phyloP scores from a whole-genome alignment of 805 yeast species.

The Wickerhamiella galacta region DNA sequence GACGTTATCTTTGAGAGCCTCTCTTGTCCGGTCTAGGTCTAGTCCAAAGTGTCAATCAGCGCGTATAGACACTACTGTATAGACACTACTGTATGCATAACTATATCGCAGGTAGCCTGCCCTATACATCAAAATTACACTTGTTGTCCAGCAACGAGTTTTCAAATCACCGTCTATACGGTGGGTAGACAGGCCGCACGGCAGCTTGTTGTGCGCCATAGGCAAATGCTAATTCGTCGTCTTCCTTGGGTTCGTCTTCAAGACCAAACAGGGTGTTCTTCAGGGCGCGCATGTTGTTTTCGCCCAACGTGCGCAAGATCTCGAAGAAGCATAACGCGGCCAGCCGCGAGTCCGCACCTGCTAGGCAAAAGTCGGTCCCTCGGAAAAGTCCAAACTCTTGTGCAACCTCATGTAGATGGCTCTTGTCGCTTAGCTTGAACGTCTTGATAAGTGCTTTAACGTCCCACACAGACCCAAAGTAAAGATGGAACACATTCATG shows the following conservation, averaged over 20 bases:
- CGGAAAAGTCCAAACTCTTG: conserved; percentile 27
- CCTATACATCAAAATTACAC: too few relatives aligned
- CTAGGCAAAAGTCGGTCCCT: conserved; percentile 24
- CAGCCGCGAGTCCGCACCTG: conserved; percentile 30
- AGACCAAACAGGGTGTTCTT: conserved; percentile 25
- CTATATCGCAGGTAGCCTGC: too few relatives aligned
- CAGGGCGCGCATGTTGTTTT: conserved; percentile 16
- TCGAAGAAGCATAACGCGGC: conserved; percentile 30
- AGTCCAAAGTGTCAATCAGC: too few relatives aligned
- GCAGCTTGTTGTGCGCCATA: too few relatives aligned
- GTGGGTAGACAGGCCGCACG: too few relatives aligned
- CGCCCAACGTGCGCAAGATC: conserved; percentile 22
- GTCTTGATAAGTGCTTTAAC: conserved; percentile 37
- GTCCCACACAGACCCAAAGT: conserved; percentile 73
- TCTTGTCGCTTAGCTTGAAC: conserved; percentile 22
- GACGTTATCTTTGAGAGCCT: conserved; percentile 41
- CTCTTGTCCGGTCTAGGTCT: too few relatives aligned
- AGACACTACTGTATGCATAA: too few relatives aligned
- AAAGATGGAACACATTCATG: conserved; percentile 47
- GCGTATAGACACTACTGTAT: too few relatives aligned
- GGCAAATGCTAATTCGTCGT: conserved; percentile 4
- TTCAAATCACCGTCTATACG: too few relatives aligned
- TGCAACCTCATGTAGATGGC: conserved; percentile 24
- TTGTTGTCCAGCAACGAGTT: too few relatives aligned
- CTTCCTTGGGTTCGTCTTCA: conserved; percentile 16